Base-by-base conservation (phyloP, 1,139 yeast genomes). In the Lodderomyces parapsilosis region DNA sequence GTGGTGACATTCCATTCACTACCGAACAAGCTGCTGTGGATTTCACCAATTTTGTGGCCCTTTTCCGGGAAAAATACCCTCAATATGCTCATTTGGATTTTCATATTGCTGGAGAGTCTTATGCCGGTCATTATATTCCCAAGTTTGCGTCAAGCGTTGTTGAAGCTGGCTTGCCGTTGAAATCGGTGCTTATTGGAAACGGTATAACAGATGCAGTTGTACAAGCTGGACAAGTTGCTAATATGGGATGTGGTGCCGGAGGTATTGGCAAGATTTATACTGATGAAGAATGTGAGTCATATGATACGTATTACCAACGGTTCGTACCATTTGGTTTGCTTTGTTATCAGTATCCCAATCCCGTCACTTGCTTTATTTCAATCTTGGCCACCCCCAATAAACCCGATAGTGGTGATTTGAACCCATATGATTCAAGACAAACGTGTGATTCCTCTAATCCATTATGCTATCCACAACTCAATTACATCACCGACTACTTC, bases 91-190 rank as follows among this genome's bases (percentile, higher is more conserved):
- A 25, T 2, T 17, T 22, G 6, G 11, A 20, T 5, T 33, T 41
- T 15, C 96, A 89, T 66, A 87, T 90, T 63, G 91, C 96, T 30
- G 97, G 96, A 53, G 96, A 90, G 66, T 86, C 96, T 5, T 90
- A 90, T 59, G 96, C 96, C 40, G 97, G 96, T 48, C 96, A 89
- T 63, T 90, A 90, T 66, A 87, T 90, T 51, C 96, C 96, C 13
- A 36, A 36, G n/a, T 36, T 40, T 10, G 8, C 23, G 18, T 3
- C 20, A 11, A 13, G 15, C 13, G 30, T 4, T 22, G 11, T 5
- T 20, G 14, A 5, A 38, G 31, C 18, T 89, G 80, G 7, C 84
- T 89, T 62, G 95, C 96, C n/a, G 65, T 81, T 33, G 96, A 76
- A 87, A 19, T 86, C 96, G 7, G 85, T 90, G 35, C 67, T 90